These are phyloP conservation scores for Collybia mongolica DNA, from an alignment of 768 basidiomycete species.

Conservation along the genomic window DNA sequence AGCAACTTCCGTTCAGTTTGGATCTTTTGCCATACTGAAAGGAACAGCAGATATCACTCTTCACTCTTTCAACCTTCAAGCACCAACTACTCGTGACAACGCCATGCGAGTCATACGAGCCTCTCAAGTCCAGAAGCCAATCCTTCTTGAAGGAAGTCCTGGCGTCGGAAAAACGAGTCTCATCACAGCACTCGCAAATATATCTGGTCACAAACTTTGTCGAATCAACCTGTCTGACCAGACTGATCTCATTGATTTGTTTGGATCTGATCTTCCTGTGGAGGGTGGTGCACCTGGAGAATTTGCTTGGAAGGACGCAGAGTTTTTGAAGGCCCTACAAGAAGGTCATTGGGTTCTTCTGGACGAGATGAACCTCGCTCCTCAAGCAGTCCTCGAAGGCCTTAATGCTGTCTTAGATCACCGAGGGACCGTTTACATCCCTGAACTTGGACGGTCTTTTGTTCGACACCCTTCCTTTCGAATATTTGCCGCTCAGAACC, in stretches of 20 bases:
- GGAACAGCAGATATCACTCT: constrained; percentile 41
- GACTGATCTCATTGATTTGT: constrained; percentile 93
- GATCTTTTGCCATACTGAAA: constrained; percentile 68
- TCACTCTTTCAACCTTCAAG: constrained; percentile 73
- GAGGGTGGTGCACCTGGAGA: constrained; percentile 90
- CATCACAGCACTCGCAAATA: constrained; percentile 79
- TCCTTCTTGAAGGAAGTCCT: constrained; percentile 95
- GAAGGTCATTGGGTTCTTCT: constrained; percentile 97
- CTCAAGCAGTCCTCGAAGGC: constrained; percentile 95
- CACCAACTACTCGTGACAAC: constrained; percentile 88
- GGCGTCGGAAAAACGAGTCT: constrained; percentile 98
- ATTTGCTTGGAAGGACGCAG: constrained; percentile 97
- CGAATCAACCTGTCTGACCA: constrained; percentile 98
- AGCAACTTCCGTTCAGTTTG: constrained; percentile 51
- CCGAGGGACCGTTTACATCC: constrained; percentile 91
- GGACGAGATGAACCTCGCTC: constrained; percentile 99
- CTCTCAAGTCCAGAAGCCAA: constrained; percentile 86
- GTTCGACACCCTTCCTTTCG: constrained; percentile 89
- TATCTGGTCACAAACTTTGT: constrained; percentile 75
- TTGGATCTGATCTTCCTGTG: constrained; percentile 93
- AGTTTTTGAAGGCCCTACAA: constrained; percentile 90
- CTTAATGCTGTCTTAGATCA: constrained; percentile 96
- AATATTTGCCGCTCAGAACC: constrained; percentile 98
- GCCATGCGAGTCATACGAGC: constrained; percentile 87
- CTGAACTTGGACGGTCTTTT: constrained; percentile 91